phyloP scores from a whole-genome alignment of 106 monocot genomes.

The Dioscorea alata region DNA sequence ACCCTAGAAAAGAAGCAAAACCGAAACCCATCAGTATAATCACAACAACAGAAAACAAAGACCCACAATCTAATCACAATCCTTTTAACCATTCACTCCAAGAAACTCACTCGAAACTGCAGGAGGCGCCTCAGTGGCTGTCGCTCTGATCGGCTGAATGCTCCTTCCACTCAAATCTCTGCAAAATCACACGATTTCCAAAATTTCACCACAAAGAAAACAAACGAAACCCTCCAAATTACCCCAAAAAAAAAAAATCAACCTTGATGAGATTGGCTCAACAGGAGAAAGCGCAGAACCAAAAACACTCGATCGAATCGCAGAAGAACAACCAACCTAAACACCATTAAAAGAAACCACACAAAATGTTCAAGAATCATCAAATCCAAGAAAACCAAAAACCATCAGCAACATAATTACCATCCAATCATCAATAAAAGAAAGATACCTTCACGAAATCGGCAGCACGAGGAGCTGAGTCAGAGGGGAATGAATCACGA shows the following conservation, averaged over 20 bases:
- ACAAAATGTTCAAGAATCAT: background rate
- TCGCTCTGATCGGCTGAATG: background rate
- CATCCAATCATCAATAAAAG: background rate
- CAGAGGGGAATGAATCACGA: background rate
- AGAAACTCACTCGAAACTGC: background rate
- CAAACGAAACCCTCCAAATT: too few relatives aligned
- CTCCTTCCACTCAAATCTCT: background rate
- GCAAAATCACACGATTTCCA: background rate
- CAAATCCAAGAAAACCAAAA: background rate
- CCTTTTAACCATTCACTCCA: too few relatives aligned
- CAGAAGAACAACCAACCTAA: background rate
- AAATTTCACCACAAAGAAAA: too few relatives aligned
- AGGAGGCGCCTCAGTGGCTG: slow-evolving; percentile 5
- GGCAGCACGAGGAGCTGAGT: background rate
- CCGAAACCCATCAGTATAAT: background rate
- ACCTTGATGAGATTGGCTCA: background rate
- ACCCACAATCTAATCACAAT: background rate
- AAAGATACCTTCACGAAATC: background rate
- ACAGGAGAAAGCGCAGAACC: background rate
- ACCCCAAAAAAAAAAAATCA: background rate
- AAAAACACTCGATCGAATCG: background rate
- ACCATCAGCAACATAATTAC: background rate
- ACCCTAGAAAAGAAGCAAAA: background rate
- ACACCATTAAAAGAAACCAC: background rate
- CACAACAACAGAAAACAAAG: background rate